These are phyloP conservation scores for Mariannaea sp. DNA, from an alignment of 2,329 filamentous ascomycete genomes.

Conservation along the genomic window DNA sequence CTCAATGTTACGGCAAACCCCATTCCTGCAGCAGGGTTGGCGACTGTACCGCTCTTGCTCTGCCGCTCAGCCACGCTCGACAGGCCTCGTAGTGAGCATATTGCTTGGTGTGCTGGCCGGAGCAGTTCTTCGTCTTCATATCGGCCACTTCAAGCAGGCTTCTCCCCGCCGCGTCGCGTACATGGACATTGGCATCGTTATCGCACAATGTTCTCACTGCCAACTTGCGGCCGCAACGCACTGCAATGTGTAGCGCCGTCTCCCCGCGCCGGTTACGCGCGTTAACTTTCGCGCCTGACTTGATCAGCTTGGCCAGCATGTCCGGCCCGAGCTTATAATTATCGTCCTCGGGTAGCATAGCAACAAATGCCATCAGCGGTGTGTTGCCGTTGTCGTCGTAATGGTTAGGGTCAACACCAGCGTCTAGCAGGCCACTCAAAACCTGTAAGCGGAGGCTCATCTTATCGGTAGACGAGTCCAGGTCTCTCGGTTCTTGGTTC, in stretches of 20 bases:
- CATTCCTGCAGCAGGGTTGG: conserved; percentile 51
- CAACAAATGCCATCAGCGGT: conserved; percentile 60
- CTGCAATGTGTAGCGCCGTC: conserved; percentile 60
- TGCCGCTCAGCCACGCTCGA: conserved; percentile 51
- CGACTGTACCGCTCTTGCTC: conserved; percentile 43
- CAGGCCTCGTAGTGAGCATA: conserved; percentile 53
- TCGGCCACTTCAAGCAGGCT: conserved; percentile 55
- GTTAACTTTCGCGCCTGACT: conserved; percentile 51
- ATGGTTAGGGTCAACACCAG: conserved; percentile 55
- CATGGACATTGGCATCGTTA: conserved; percentile 54
- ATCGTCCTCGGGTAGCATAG: conserved; percentile 55
- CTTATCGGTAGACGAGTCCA: conserved; percentile 42
- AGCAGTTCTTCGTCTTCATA: conserved; percentile 42
- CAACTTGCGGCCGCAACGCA: conserved; percentile 57
- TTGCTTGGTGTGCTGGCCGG: conserved; percentile 38
- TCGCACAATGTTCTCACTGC: conserved; percentile 53
- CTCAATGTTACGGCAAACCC: conserved; percentile 22
- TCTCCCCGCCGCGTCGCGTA: conserved; percentile 49
- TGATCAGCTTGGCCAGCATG: conserved; percentile 52
- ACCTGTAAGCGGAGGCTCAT: conserved; percentile 38
- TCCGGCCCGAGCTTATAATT: conserved; percentile 53
- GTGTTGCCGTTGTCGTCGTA: conserved; percentile 58
- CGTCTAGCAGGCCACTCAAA: conserved; percentile 41
- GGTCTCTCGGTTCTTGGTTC: conserved; percentile 23
- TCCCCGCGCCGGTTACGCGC: conserved; percentile 59